These are phyloP conservation scores for Amesomyces nigricolor DNA, from an alignment of 2,329 filamentous ascomycete species.

Conservation along the genomic window DNA sequence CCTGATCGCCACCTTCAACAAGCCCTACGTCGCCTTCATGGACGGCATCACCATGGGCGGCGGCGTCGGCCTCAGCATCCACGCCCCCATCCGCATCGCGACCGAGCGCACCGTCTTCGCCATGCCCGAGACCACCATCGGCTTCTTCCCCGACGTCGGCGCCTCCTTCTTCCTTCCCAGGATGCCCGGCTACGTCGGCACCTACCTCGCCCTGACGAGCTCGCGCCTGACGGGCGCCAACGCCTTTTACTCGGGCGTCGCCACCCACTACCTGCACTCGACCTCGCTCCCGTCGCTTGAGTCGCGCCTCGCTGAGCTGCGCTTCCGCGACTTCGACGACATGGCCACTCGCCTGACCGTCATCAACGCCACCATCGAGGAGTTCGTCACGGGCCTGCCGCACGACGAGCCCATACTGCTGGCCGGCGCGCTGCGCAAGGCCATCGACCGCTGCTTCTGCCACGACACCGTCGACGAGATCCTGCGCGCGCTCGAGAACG, in stretches of 20 bases:
- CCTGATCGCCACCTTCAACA: slow-evolving; percentile 85
- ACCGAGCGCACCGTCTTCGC: slow-evolving; percentile 94
- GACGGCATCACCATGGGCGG: slow-evolving; percentile 98
- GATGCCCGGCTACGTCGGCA: slow-evolving; percentile 80
- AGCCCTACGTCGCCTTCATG: slow-evolving; percentile 93
- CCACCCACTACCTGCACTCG: slow-evolving; percentile 94
- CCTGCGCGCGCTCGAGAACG: slow-evolving; percentile 58
- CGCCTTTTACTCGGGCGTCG: slow-evolving; percentile 83
- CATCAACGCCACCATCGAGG: slow-evolving; percentile 84
- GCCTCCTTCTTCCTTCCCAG: slow-evolving; percentile 92
- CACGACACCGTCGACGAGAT: slow-evolving; percentile 64
- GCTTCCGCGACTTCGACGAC: slow-evolving; percentile 72
- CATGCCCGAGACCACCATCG: slow-evolving; percentile 98
- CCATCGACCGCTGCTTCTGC: slow-evolving; percentile 80
- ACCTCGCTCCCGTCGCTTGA: slow-evolving; percentile 77
- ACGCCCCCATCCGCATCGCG: slow-evolving; percentile 93
- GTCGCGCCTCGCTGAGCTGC: slow-evolving; percentile 78
- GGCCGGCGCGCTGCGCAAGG: slow-evolving; percentile 63
- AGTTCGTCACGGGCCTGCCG: slow-evolving; percentile 83
- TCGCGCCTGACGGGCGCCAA: slow-evolving; percentile 76
- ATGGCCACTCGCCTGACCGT: slow-evolving; percentile 59
- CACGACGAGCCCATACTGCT: slow-evolving; percentile 63
- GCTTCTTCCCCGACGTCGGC: slow-evolving; percentile 97
- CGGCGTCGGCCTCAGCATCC: slow-evolving; percentile 87
- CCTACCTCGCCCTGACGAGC: slow-evolving; percentile 89